Conservation (phyloP, 495 filamentous ascomycete genomes). For the Talaromyces proteolyticus region DNA sequence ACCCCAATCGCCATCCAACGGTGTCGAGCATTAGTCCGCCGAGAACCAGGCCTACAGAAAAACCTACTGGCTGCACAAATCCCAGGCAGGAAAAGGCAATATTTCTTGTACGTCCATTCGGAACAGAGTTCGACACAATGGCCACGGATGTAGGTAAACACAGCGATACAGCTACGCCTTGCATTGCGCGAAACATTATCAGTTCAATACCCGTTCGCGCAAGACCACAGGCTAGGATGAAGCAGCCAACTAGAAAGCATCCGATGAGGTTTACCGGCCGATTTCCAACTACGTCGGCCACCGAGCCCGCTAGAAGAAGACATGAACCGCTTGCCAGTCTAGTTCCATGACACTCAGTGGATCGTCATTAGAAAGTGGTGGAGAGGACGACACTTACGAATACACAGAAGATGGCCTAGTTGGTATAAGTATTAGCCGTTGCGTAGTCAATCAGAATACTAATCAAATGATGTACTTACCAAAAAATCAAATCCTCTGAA, state of each 20-base stretch:
- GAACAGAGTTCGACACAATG: conserved; percentile 38
- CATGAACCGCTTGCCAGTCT: conserved; percentile 39
- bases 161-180: conserved; percentile 43
- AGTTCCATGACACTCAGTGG: conserved; percentile 9
- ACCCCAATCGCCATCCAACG: conserved; percentile 44
- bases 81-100: conserved; percentile 47
- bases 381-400: background rate
- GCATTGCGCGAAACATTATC: conserved; percentile 44
- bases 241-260: conserved; percentile 32
- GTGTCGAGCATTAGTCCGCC: conserved; percentile 44
- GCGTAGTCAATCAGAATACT: conserved; percentile 9
- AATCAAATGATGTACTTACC: too few relatives aligned
- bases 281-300: conserved; percentile 46
- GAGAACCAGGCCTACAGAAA: conserved; percentile 46
- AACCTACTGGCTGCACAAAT: conserved; percentile 44
- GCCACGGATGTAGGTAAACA: conserved; percentile 46
- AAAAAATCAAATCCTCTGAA: conserved; percentile 28
- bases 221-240: conserved; percentile 41
- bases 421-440: background rate
- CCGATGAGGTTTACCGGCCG: conserved; percentile 38
- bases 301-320: conserved; percentile 42
- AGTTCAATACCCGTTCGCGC: conserved; percentile 38
- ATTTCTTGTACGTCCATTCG: conserved; percentile 39
- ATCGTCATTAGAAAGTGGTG: background rate
- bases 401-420: conserved; percentile 6